Conservation (phyloP, 2,329 filamentous ascomycete genomes). For the Fusarium keratoplasticum region DNA sequence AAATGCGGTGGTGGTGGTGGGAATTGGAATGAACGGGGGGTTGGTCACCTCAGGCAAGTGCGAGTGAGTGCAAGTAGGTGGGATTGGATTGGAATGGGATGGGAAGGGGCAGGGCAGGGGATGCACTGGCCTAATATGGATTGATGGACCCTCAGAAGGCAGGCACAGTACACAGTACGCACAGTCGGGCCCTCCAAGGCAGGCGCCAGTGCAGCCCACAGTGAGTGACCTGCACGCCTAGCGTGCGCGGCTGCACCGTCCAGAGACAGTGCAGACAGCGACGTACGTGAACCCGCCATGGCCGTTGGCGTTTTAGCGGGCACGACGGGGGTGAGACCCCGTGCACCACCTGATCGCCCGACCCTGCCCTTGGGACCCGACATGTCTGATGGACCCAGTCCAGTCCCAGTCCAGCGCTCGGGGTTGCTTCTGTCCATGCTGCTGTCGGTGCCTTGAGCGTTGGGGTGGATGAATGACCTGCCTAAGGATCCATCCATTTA, state of each 20-base stretch:
- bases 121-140: conserved; percentile 42
- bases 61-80: conserved; percentile 6
- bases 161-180: not conserved
- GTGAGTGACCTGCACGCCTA: not conserved
- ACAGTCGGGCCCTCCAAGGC: not conserved
- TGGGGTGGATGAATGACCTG: conserved; percentile 8
- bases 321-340: conserved; percentile 14
- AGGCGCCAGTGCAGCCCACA: not conserved
- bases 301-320: conserved; percentile 26
- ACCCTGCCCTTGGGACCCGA: conserved; percentile 1
- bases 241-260: conserved; percentile 20
- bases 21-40: conserved; percentile 42
- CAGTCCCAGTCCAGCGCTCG: conserved; percentile 1
- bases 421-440: not conserved
- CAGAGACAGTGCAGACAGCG: conserved; percentile 26
- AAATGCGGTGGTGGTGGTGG: conserved; percentile 40
- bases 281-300: conserved; percentile 25
- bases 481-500: not conserved
- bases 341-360: conserved; percentile 33
- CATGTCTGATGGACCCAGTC: not conserved
- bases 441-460: conserved; percentile 8
- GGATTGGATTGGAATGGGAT: conserved; percentile 28
- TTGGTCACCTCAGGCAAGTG: conserved; percentile 27
- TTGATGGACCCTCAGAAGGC: conserved; percentile 23
- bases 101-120: conserved; percentile 38